Base-by-base conservation (phyloP, 768 basidiomycete species). In the Tricholoma saponaceum region DNA sequence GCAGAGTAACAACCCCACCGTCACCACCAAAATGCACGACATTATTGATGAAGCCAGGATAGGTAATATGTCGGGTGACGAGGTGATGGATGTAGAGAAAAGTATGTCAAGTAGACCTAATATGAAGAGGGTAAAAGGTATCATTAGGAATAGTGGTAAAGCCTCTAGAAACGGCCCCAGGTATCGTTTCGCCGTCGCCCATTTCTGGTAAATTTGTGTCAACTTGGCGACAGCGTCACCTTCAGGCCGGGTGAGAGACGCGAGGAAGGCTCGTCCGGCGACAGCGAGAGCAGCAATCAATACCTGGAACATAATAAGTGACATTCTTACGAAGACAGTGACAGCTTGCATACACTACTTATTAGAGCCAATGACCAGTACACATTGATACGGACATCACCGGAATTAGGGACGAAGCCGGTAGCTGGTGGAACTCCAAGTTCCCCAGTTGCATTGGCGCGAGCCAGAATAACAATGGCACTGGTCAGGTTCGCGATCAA, bases 291-390 rank as follows among this genome's bases (percentile, higher is more conserved):
- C 59, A 14, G 64, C 64, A 23, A 59, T 37, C 3, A 53, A 64
- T 0, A 66, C 52, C 64, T 66, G 37, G 16, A 52, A 4, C 10
- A 20, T 20, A 0, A 51, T 22, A 13, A 43, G 23, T 16, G 16
- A 39, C 43, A 33, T 18, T 20, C 10, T 12, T 5, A 5, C 4
- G 14, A 30, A 10, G 26, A 22, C n/a, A n/a, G n/a, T 8, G 20
- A n/a, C 16, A n/a, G 8, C 6, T 20, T 5, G 57, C 62, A 3
- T 54, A 62, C 62, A 41, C 60, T 63, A 2, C 58, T 22, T 18
- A 66, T 62, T 25, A 66, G 32, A 9, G 64, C 39, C 3, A 61
- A 20, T 5, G 62, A 60, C 55, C 64, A 66, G 18, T 43, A 66
- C 8, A 64, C n/a, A 51, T 62, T 63, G 20, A 61, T 44, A 3